Conservation (phyloP, 257 asterid species). For the Knoxia roxburghii region DNA sequence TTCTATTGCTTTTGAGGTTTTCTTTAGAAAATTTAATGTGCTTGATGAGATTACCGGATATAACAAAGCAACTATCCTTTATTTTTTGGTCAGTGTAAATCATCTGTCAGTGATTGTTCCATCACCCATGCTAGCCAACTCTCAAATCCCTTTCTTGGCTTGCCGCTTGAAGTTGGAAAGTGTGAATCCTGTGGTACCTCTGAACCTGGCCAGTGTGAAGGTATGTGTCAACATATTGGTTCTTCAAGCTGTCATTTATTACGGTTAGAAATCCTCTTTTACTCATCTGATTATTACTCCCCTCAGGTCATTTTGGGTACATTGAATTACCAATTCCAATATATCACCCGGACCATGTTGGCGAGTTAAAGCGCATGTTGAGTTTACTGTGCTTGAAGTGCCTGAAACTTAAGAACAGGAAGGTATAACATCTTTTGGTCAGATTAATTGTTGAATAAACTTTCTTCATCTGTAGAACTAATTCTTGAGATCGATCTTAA, state of each 20-base stretch:
- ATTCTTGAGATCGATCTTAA: neutral
- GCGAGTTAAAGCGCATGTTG: slow-evolving; percentile 66
- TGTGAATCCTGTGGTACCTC: slow-evolving; percentile 93
- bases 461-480: neutral
- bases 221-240: slow-evolving; percentile 23
- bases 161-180: slow-evolving; percentile 89
- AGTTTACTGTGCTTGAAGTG: slow-evolving; percentile 80
- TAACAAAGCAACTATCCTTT: neutral
- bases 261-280: neutral
- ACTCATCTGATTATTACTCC: slow-evolving; percentile 9
- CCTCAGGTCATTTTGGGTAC: slow-evolving; percentile 94
- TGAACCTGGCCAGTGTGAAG: slow-evolving; percentile 98
- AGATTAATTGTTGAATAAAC: neutral
- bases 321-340: slow-evolving; percentile 83
- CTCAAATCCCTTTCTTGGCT: slow-evolving; percentile 88
- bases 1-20: neutral
- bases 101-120: slow-evolving; percentile 77
- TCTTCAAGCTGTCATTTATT: neutral
- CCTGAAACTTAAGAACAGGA: slow-evolving; percentile 63
- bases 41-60: neutral
- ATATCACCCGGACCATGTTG: slow-evolving; percentile 91
- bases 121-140: slow-evolving; percentile 89
- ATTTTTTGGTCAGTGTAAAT: slow-evolving; percentile 54
- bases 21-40: neutral
- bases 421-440: slow-evolving; percentile 41